Evolutionary conservation across 2,329 filamentous ascomycete genomes (phyloP).

Genomic region (Nemania abortiva): DNA sequence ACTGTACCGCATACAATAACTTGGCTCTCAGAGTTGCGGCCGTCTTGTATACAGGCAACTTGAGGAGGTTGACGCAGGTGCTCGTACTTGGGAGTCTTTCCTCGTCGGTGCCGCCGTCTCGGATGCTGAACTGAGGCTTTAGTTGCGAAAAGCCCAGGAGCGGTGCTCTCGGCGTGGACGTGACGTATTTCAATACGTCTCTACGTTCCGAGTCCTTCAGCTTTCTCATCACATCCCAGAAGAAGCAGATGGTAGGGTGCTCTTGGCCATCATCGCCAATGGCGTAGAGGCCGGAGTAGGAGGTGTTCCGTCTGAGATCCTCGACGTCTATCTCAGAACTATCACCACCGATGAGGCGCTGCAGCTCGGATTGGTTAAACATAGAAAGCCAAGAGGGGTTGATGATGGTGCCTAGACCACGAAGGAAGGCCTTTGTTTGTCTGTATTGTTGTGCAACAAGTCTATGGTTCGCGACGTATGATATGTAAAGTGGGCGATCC

Average conservation of each 20-base stretch:
- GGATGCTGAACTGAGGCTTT: slow-evolving; percentile 87
- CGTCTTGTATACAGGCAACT: slow-evolving; percentile 84
- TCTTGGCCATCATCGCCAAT: slow-evolving; percentile 91
- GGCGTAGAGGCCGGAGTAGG: slow-evolving; percentile 87
- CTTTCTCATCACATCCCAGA: slow-evolving; percentile 88
- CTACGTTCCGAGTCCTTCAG: slow-evolving; percentile 82
- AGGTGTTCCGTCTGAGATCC: slow-evolving; percentile 85
- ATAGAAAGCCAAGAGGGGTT: slow-evolving; percentile 94
- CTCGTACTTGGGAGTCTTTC: slow-evolving; percentile 89
- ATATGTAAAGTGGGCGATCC: slow-evolving; percentile 94
- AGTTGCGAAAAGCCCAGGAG: slow-evolving; percentile 89
- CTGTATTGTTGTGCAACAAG: slow-evolving; percentile 81
- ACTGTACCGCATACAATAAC: slow-evolving; percentile 88
- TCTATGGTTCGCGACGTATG: slow-evolving; percentile 87
- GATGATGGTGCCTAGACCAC: slow-evolving; percentile 87
- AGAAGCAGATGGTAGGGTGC: slow-evolving; percentile 85
- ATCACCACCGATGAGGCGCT: slow-evolving; percentile 92
- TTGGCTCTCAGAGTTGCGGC: slow-evolving; percentile 78
- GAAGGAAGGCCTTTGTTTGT: slow-evolving; percentile 90
- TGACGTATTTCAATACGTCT: slow-evolving; percentile 95
- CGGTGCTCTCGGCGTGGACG: slow-evolving; percentile 89
- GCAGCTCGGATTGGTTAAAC: slow-evolving; percentile 97
- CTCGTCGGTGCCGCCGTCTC: slow-evolving; percentile 83
- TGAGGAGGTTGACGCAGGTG: slow-evolving; percentile 95
- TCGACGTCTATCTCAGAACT: slow-evolving; percentile 86